A percentile compares a stretch with the other conserved stretches of the same genome.
phyloP scores from a whole-genome alignment of 768 basidiomycete genomes.

The Sistotremastrum suecicum region DNA sequence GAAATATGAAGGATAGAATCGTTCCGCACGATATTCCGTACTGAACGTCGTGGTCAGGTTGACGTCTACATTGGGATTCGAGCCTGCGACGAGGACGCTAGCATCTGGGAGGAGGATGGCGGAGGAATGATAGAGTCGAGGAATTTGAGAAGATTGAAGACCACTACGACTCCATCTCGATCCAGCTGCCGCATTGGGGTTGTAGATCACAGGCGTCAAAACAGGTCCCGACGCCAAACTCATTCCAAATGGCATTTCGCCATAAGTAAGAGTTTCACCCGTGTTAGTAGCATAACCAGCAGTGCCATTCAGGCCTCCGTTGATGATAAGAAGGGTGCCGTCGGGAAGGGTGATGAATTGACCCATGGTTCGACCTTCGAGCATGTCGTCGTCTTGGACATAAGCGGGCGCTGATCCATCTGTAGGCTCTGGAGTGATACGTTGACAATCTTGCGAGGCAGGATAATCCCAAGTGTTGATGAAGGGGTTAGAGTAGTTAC shows the following conservation, averaged over 20 bases:
- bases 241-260: constrained; percentile 53
- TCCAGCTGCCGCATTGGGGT: constrained; percentile 59
- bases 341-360: constrained; percentile 79
- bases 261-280: constrained; percentile 17
- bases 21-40: constrained; percentile 70
- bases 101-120: constrained; percentile 84
- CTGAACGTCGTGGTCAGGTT: constrained; percentile 47
- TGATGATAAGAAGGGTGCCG: constrained; percentile 64
- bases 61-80: constrained; percentile 86
- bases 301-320: constrained; percentile 76
- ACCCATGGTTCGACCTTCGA: constrained; percentile 75
- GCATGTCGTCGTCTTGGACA: constrained; percentile 61
- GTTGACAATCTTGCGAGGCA: constrained; percentile 59
- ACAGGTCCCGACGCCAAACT: constrained; percentile 73
- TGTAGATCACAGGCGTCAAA: constrained; percentile 68
- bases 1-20: constrained; percentile 90
- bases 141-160: constrained; percentile 43
- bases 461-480: constrained; percentile 64
- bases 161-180: constrained; percentile 60
- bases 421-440: constrained; percentile 73
- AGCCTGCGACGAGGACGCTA: constrained; percentile 78
- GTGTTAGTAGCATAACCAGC: constrained; percentile 67
- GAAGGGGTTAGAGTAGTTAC: constrained; percentile 60
- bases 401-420: constrained; percentile 50
- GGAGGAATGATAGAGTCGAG: constrained; percentile 83